phyloP scores from a whole-genome alignment of 805 yeast genomes.

The Deakozyma indianensis region DNA sequence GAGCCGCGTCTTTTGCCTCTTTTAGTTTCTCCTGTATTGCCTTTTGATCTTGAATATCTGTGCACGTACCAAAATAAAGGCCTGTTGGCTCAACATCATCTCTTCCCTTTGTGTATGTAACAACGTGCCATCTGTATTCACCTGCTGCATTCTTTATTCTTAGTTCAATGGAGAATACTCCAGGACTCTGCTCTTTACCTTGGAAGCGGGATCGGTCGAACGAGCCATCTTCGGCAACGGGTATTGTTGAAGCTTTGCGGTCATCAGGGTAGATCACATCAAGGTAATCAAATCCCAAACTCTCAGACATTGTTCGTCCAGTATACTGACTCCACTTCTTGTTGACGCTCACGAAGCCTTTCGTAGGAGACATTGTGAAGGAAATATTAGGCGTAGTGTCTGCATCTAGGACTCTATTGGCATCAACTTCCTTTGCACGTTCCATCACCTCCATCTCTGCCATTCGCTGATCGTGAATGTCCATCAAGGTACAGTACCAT shows the following conservation, averaged over 20 bases:
- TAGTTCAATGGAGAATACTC: conserved; percentile 11
- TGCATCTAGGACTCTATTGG: conserved; percentile 20
- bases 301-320: conserved; percentile 13
- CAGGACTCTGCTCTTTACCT: conserved; percentile 6
- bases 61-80: conserved; percentile 21
- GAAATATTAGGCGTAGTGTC: conserved; percentile 21
- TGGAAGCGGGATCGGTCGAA: conserved; percentile 2
- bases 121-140: conserved; percentile 20
- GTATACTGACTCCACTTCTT: conserved; percentile 20
- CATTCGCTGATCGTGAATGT: conserved; percentile 18
- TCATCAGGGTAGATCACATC: conserved; percentile 20
- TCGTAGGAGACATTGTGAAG: conserved; percentile 14
- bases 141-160: conserved; percentile 14
- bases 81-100: conserved; percentile 6
- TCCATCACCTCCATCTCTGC: conserved; percentile 17
- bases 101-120: conserved; percentile 13
- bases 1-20: conserved; percentile 23
- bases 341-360: conserved; percentile 19
- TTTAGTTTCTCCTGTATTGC: conserved; percentile 19
- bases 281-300: conserved; percentile 17
- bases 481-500: conserved; percentile 22
- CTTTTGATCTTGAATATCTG: conserved; percentile 22
- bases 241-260: conserved; percentile 12
- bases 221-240: conserved; percentile 4
- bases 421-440: conserved; percentile 16